Percentiles rank a stretch among this genome's conserved stretches.
phyloP scores from a whole-genome alignment of 345 rosid genomes.

The Arabis alpina region DNA sequence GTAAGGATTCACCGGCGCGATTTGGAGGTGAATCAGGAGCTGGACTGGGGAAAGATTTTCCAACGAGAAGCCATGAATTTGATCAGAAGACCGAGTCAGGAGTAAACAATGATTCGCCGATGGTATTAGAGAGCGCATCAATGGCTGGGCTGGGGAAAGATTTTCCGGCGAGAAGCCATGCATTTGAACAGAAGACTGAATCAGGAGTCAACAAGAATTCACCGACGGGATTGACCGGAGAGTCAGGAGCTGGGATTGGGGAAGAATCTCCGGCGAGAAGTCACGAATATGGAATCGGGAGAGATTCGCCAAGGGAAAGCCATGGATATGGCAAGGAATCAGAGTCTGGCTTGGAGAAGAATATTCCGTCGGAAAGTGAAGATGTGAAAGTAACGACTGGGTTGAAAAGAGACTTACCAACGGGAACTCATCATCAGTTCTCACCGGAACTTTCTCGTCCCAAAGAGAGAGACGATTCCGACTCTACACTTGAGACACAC shows the following conservation, averaged over 20 bases:
- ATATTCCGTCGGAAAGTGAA: conserved; percentile 6
- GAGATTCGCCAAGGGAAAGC: no score
- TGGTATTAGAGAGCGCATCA: not conserved
- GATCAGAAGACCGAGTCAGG: not conserved
- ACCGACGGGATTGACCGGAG: not conserved
- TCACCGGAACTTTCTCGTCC: conserved; percentile 51
- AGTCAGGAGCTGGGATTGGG: no score
- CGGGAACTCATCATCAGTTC: conserved; percentile 57
- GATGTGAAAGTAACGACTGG: conserved; percentile 12
- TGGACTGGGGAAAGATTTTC: not conserved
- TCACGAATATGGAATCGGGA: no score
- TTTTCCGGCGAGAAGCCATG: conserved; percentile 7
- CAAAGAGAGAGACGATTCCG: not conserved
- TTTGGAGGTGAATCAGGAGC: conserved; percentile 3
- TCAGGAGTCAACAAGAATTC: not conserved
- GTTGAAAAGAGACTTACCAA: conserved; percentile 26
- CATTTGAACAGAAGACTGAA: not conserved
- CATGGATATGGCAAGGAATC: no score
- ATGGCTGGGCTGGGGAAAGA: conserved; percentile 17
- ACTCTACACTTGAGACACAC: not conserved
- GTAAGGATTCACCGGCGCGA: not conserved
- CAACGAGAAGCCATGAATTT: conserved; percentile 3
- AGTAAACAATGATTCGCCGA: not conserved
- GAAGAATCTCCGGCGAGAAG: no score
- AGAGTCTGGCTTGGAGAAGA: not conserved